Base-by-base conservation (phyloP, 2,329 filamentous ascomycete genomes). In the Alternaria arborescens region DNA sequence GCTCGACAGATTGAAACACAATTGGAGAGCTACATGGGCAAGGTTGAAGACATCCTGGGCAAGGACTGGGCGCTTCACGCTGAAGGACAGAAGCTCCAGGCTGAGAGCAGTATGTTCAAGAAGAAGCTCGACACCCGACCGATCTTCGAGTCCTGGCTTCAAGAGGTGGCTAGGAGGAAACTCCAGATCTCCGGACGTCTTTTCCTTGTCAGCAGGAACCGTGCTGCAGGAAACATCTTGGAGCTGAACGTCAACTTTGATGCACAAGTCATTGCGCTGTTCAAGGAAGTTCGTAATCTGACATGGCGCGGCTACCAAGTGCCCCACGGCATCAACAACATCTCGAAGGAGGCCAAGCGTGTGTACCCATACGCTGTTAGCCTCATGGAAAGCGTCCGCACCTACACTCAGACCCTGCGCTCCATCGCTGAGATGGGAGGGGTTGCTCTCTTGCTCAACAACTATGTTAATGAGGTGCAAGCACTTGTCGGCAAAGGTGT, bases 321-420 rank as follows among this genome's bases (percentile, higher is more conserved):
- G 24, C 96, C 96, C 8, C 95, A 99, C 78, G 89, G 92, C 14
- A 93, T 99, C 73, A 96, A 91, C 79, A 98, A 93, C 65, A 93
- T 97, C 55, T 97, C 96, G 1, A 99, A 98, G 79, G 95, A 99
- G 77, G 96, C 95, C n/a, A 97, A 97, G 80, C 88, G 95, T 54
- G 95, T 99, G 4, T 99, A 99, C 71, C 95, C 95, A 0, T 99
- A 96, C 74, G 95, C 96, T 24, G 94, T 99, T 67, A 98, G 94
- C 74, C 82, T 99, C 68, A 99, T 99, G 93, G 95, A 99, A 81
- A 98, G 93, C 72, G 93, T 98, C n/a, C 88, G 94, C 60, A 98
- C 93, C 0, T 90, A 97, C 65, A 87, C 93, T 2, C 94, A 98
- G 79, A 97, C 93, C 0, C 90, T 91, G 69, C 89, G 93, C 30